These are phyloP conservation scores for Rosa persica DNA, from an alignment of 306 rosid species.

Conservation along the genomic window DNA sequence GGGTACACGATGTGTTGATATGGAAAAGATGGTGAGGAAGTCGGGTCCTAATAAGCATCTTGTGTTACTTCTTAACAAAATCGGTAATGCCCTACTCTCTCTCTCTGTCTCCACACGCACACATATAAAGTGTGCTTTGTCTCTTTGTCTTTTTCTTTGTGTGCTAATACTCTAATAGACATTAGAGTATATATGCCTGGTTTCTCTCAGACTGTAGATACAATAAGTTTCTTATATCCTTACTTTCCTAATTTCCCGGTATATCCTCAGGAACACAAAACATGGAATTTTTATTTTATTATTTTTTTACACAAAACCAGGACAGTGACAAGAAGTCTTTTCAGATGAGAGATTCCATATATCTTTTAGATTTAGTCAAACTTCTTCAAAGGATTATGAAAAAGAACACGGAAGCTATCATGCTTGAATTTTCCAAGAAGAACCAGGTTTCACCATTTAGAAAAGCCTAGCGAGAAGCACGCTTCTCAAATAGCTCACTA, in stretches of 20 bases:
- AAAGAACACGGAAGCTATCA: not conserved
- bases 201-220: not conserved
- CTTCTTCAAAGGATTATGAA: not conserved
- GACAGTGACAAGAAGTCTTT: not conserved
- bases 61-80: conserved; percentile 88
- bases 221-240: not conserved
- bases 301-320: no score
- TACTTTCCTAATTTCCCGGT: not conserved
- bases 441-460: no score
- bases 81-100: conserved; percentile 45
- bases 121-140: not conserved
- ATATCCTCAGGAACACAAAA: not conserved
- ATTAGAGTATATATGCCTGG: not conserved
- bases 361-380: not conserved
- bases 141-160: not conserved
- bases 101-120: not conserved
- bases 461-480: not conserved
- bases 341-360: not conserved
- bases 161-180: not conserved
- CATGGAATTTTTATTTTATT: no score
- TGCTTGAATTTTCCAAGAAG: not conserved
- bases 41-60: conserved; percentile 77
- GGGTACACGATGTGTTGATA: conserved; percentile 82
- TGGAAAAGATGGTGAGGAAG: conserved; percentile 88
- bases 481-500: not conserved